Conservation (phyloP, 164 flowering plant genomes). For the Magnolia sinica region DNA sequence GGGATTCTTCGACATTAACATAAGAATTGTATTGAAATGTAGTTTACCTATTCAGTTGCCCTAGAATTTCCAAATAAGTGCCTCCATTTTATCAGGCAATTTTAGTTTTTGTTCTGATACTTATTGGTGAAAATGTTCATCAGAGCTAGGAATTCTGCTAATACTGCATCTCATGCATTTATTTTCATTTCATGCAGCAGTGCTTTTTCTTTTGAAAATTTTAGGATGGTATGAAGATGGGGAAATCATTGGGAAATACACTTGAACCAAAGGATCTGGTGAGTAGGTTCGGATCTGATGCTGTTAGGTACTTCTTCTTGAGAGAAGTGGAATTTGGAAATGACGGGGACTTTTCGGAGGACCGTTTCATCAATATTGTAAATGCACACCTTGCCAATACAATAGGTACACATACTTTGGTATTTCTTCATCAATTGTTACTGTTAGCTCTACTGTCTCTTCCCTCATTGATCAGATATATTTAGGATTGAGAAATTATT, state of each 20-base stretch:
- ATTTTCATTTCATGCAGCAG: conserved; percentile 57
- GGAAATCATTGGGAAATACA: conserved; percentile 91
- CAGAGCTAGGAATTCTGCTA: neutral
- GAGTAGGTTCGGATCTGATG: conserved; percentile 79
- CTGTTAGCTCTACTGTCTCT: neutral
- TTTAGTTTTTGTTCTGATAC: neutral
- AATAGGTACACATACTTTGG: conserved; percentile 45
- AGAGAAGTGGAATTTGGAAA: conserved; percentile 91
- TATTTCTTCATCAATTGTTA: neutral
- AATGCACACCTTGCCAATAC: conserved; percentile 97
- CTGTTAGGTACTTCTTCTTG: conserved; percentile 92
- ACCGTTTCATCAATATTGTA: conserved; percentile 77
- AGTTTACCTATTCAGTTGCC: too few species aligned
- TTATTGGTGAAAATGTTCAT: neutral
- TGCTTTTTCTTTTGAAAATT: conserved; percentile 50
- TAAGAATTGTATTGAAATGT: neutral
- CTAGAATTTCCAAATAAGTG: neutral
- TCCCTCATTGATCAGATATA: neutral
- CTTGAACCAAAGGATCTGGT: conserved; percentile 92
- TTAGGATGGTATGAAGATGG: conserved; percentile 99
- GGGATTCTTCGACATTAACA: neutral
- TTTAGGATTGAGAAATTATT: neutral
- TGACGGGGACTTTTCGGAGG: conserved; percentile 98
- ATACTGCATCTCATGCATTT: conserved; percentile 26
- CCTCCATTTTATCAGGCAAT: neutral